Evolutionary conservation across 768 basidiomycete genomes (phyloP).

Genomic region (Collybia sordida): DNA sequence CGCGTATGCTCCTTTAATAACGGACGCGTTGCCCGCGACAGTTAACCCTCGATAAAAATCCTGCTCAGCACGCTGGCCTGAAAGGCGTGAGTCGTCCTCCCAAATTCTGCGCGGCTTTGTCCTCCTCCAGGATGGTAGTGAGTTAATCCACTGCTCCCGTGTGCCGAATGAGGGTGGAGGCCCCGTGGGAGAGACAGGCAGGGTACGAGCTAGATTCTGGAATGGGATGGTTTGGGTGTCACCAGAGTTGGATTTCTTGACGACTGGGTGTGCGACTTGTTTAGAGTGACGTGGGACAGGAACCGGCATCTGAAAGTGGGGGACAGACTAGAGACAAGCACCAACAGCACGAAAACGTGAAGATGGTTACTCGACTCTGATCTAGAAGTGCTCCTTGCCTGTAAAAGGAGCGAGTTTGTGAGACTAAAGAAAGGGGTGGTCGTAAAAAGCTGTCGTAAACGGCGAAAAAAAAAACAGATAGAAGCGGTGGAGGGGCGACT

Average conservation of each 20-base stretch:
- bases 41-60: conserved; percentile 76
- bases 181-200: conserved; percentile 59
- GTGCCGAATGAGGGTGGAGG: conserved; percentile 65
- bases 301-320: conserved; percentile 78
- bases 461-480: conserved; percentile 25
- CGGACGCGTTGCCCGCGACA: conserved; percentile 72
- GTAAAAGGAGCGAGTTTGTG: conserved; percentile 33
- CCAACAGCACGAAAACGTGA: conserved; percentile 44
- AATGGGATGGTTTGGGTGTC: conserved; percentile 45
- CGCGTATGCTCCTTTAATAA: conserved; percentile 85
- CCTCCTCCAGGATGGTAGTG: conserved; percentile 70
- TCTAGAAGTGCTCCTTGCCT: conserved; percentile 42
- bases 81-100: conserved; percentile 48
- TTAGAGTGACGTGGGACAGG: conserved; percentile 68
- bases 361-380: conserved; percentile 39
- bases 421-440: conserved; percentile 43
- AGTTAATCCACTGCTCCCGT: conserved; percentile 73
- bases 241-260: conserved; percentile 55
- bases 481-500: conserved; percentile 23
- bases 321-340: conserved; percentile 39
- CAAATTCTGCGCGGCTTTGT: conserved; percentile 65
- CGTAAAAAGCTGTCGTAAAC: conserved; percentile 75
- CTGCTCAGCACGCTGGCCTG: conserved; percentile 36
- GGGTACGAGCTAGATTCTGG: conserved; percentile 53
- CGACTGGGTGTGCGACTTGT: conserved; percentile 60